Evolutionary conservation across 345 rosid genomes (phyloP).

Genomic region (Lepidium aucheri): DNA sequence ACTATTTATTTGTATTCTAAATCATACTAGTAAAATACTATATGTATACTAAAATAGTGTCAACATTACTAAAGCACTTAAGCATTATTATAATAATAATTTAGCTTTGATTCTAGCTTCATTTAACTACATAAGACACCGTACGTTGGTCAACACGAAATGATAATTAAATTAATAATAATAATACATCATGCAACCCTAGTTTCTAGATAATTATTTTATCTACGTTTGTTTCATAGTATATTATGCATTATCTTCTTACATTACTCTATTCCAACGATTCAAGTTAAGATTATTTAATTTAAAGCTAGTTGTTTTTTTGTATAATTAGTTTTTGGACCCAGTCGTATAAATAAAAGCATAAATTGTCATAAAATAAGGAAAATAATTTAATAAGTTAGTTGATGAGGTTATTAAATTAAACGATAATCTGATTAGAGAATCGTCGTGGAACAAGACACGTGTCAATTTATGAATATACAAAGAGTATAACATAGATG

Average conservation of each 20-base stretch:
- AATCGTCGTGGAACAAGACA: background rate
- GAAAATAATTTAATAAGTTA: background rate
- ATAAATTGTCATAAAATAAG: background rate
- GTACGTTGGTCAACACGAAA: conserved; percentile 4
- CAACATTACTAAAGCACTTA: conserved; percentile 5
- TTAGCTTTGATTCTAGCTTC: background rate
- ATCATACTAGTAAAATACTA: too few relatives aligned
- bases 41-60: background rate
- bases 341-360: conserved; percentile 1
- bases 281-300: background rate
- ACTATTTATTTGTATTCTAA: background rate
- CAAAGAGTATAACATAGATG: too few relatives aligned
- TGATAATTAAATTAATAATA: background rate
- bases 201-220: background rate
- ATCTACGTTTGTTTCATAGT: background rate
- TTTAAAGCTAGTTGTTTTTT: background rate
- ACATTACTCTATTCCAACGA: background rate
- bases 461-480: background rate
- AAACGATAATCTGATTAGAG: background rate
- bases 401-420: background rate
- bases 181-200: background rate
- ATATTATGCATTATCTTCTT: background rate
- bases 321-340: background rate
- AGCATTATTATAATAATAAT: background rate
- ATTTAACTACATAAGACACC: conserved; percentile 15